Conservation (phyloP, 805 yeast species). For the Wickerhamiella kurtzmanii region DNA sequence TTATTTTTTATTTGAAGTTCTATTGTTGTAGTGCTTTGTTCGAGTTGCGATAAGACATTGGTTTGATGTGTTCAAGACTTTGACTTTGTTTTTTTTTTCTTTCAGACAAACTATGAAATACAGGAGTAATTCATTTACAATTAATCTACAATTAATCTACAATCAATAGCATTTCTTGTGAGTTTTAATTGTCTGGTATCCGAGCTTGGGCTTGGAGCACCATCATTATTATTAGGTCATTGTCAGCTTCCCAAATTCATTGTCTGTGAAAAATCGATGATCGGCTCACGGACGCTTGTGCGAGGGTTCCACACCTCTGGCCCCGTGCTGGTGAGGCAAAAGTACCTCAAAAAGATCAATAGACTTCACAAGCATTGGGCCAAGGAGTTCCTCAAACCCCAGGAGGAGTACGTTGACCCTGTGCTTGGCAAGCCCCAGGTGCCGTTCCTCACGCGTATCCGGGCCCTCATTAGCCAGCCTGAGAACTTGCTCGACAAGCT, state of each 20-base stretch:
- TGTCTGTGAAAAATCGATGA: neutral
- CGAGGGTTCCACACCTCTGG: conserved; percentile 16
- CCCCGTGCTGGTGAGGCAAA: conserved; percentile 16
- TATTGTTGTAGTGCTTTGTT: neutral
- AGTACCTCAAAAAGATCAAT: conserved; percentile 18
- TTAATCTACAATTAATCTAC: too few relatives aligned
- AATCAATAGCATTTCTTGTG: too few relatives aligned
- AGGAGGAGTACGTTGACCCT: conserved; percentile 50
- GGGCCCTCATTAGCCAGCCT: conserved; percentile 54
- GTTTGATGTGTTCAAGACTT: too few relatives aligned
- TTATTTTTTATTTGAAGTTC: neutral
- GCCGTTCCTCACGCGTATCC: conserved; percentile 55
- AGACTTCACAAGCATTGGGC: conserved; percentile 23
- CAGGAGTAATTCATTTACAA: too few relatives aligned
- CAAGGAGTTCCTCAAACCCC: conserved; percentile 17
- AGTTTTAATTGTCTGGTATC: too few relatives aligned
- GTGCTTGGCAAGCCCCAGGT: conserved; percentile 60
- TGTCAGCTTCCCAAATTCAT: neutral
- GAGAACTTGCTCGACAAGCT: conserved; percentile 48
- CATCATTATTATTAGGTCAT: too few relatives aligned
- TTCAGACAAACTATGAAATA: too few relatives aligned
- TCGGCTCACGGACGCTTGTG: conserved; percentile 1
- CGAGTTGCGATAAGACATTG: neutral
- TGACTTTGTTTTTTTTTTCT: too few relatives aligned
- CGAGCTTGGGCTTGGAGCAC: too few relatives aligned